These are phyloP conservation scores for Colletotrichum liaoningense DNA, from an alignment of 2,329 filamentous ascomycete species.

Conservation along the genomic window DNA sequence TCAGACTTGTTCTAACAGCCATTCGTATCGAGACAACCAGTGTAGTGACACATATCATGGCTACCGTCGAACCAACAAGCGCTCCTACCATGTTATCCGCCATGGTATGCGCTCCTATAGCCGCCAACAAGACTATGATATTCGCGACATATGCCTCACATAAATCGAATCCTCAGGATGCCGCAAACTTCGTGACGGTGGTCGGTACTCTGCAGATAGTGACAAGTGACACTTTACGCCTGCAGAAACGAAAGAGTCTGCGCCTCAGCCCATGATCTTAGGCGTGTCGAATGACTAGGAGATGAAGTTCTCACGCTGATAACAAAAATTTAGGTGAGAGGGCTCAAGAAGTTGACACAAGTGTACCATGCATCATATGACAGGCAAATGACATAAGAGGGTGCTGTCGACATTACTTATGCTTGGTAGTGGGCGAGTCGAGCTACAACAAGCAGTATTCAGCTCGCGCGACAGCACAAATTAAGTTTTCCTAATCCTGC, in stretches of 20 bases:
- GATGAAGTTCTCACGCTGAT: neutral
- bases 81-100: slow-evolving; percentile 4
- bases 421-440: neutral
- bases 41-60: slow-evolving; percentile 30
- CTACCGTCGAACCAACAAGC: slow-evolving; percentile 9
- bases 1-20: neutral
- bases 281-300: slow-evolving; percentile 1
- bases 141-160: neutral
- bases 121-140: neutral
- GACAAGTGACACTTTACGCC: neutral
- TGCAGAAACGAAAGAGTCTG: neutral
- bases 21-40: slow-evolving; percentile 20
- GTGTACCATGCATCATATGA: no score
- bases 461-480: neutral
- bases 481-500: neutral
- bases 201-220: no score
- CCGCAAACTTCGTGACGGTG: no score
- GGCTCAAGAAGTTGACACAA: neutral
- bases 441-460: neutral
- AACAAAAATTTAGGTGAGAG: neutral
- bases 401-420: neutral
- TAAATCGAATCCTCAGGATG: no score
- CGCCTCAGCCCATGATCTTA: neutral
- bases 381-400: neutral
- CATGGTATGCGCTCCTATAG: slow-evolving; percentile 5